These are phyloP conservation scores for Ephemerocybe angulata DNA, from an alignment of 768 basidiomycete species.

Conservation along the genomic window DNA sequence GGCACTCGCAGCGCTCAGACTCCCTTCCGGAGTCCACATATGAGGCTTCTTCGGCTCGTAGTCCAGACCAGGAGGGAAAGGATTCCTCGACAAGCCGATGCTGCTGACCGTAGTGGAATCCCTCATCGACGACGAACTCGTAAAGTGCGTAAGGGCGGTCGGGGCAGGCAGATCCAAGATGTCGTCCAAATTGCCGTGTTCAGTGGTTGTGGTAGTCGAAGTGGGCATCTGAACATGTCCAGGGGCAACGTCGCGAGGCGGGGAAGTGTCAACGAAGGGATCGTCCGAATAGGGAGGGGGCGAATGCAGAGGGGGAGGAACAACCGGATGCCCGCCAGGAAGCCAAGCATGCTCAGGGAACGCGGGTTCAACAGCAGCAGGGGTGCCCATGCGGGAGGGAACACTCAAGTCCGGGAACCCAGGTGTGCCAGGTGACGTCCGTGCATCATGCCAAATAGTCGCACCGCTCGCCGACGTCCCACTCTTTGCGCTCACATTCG, in stretches of 20 bases:
- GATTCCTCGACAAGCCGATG: slow-evolving; percentile 21
- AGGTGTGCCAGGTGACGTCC: slow-evolving; percentile 47
- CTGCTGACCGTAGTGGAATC: slow-evolving; percentile 32
- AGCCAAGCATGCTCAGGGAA: slow-evolving; percentile 21
- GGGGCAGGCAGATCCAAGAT: slow-evolving; percentile 46
- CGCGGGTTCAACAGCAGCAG: background rate
- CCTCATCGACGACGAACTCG: slow-evolving; percentile 33
- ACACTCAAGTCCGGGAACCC: slow-evolving; percentile 37
- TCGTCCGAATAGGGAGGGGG: slow-evolving; percentile 20
- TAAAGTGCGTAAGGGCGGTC: slow-evolving; percentile 50
- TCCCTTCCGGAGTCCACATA: slow-evolving; percentile 27
- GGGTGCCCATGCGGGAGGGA: slow-evolving; percentile 38
- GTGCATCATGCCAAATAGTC: slow-evolving; percentile 63
- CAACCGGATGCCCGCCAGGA: slow-evolving; percentile 14
- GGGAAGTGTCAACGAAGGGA: slow-evolving; percentile 8
- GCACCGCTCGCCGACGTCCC: slow-evolving; percentile 40
- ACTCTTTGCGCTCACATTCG: slow-evolving; percentile 53
- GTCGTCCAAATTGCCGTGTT: slow-evolving; percentile 20
- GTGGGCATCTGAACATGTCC: slow-evolving; percentile 4
- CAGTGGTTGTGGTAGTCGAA: too few species aligned
- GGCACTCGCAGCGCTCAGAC: slow-evolving; percentile 3
- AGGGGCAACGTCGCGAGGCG: background rate
- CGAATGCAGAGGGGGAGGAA: slow-evolving; percentile 17
- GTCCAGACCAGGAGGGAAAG: slow-evolving; percentile 38
- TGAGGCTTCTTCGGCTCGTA: slow-evolving; percentile 16